Conservation (phyloP, 2,329 filamentous ascomycete genomes). For the Onygena corvina region DNA sequence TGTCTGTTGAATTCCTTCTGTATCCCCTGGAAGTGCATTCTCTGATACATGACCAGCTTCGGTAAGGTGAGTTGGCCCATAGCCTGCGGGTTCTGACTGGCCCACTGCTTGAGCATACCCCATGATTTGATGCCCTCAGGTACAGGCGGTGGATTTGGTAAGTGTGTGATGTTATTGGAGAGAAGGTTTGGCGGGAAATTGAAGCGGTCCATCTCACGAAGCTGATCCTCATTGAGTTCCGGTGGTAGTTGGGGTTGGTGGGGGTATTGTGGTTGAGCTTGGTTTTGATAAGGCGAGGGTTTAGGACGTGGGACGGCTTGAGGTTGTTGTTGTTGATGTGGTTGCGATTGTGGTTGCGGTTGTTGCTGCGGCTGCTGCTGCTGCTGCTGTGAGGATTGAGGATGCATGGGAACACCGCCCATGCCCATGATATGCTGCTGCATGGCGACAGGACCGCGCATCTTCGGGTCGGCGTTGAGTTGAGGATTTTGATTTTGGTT, state of each 20-base stretch:
- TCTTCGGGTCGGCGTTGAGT: conserved; percentile 24
- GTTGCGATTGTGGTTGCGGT: not conserved
- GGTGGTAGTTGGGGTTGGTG: conserved; percentile 23
- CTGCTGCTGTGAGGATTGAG: conserved; percentile 5
- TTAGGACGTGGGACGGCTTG: conserved; percentile 14
- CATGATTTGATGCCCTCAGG: conserved; percentile 44
- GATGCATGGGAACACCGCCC: conserved; percentile 15
- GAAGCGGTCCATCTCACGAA: conserved; percentile 33
- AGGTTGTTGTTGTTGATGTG: conserved; percentile 1
- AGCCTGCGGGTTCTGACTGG: conserved; percentile 35
- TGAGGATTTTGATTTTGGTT: conserved; percentile 24
- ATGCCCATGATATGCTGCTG: conserved; percentile 27
- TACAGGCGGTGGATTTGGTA: conserved; percentile 23
- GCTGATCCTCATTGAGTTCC: conserved; percentile 31
- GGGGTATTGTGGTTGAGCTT: conserved; percentile 18
- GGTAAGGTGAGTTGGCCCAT: conserved; percentile 31
- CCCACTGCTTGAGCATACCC: conserved; percentile 46
- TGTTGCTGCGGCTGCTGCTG: conserved; percentile 5
- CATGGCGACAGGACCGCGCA: conserved; percentile 26
- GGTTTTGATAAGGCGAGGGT: conserved; percentile 17
- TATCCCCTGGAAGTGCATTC: conserved; percentile 32
- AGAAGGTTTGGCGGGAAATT: conserved; percentile 29
- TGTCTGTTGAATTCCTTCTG: conserved; percentile 21
- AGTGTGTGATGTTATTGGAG: conserved; percentile 22
- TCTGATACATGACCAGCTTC: conserved; percentile 33